These are phyloP conservation scores for Diaporthe amygdali DNA, from an alignment of 2,329 filamentous ascomycete genomes.

Conservation along the genomic window DNA sequence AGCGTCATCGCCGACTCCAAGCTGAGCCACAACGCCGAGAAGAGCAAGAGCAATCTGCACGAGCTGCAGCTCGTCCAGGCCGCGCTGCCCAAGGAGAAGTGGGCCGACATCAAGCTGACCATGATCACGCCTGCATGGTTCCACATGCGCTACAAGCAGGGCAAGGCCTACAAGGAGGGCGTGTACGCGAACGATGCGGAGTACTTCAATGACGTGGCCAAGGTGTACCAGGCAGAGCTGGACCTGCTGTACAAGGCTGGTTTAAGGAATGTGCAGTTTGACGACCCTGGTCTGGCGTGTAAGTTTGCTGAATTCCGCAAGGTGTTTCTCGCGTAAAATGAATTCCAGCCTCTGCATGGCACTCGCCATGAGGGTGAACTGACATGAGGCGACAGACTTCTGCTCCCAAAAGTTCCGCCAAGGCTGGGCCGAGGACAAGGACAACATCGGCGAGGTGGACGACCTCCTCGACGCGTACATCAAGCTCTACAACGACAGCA, in stretches of 20 bases:
- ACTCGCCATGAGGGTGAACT: not conserved
- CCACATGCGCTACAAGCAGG: constrained; percentile 62
- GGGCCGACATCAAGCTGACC: constrained; percentile 58
- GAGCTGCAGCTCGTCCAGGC: constrained; percentile 55
- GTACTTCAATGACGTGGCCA: constrained; percentile 69
- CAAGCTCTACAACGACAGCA: constrained; percentile 75
- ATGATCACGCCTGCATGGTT: constrained; percentile 60
- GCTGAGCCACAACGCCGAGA: constrained; percentile 46
- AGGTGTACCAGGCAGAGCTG: constrained; percentile 69
- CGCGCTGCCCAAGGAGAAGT: constrained; percentile 50
- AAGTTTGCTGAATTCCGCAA: constrained; percentile 35
- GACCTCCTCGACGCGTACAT: constrained; percentile 79
- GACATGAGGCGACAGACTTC: constrained; percentile 58
- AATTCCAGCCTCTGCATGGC: not conserved
- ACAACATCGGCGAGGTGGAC: constrained; percentile 72
- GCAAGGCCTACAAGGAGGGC: constrained; percentile 58
- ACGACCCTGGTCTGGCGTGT: constrained; percentile 72
- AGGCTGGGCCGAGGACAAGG: constrained; percentile 70
- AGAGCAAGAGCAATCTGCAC: constrained; percentile 53
- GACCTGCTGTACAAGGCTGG: constrained; percentile 66
- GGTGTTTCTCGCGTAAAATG: not conserved
- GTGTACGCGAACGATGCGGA: constrained; percentile 63
- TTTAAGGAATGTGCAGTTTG: constrained; percentile 70
- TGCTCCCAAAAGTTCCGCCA: constrained; percentile 74
- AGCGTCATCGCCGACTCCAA: constrained; percentile 57